phyloP scores from a whole-genome alignment of 495 filamentous ascomycete species.

The Aspergillus mulundensis region DNA sequence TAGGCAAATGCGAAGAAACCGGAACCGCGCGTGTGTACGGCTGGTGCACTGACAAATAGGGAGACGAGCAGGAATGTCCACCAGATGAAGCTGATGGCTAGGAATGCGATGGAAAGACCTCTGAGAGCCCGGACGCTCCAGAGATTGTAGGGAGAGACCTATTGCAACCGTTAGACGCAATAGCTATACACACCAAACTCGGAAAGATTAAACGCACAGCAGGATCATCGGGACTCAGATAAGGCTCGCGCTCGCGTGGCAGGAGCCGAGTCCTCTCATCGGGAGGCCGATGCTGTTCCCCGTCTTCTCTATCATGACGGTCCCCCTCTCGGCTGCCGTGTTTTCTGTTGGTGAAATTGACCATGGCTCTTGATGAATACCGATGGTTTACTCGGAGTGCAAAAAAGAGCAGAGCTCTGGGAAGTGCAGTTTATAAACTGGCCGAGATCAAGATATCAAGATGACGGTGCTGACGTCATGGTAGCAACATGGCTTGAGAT shows the following conservation, averaged over 20 bases:
- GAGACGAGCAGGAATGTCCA: constrained; percentile 84
- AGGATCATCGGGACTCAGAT: constrained; percentile 89
- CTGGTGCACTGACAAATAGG: constrained; percentile 82
- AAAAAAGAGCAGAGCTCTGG: neutral
- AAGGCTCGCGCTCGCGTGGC: constrained; percentile 55
- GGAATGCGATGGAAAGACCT: constrained; percentile 67
- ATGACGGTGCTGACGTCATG: constrained; percentile 11
- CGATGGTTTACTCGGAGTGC: neutral
- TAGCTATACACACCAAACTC: neutral
- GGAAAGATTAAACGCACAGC: constrained; percentile 51
- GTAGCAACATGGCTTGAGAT: neutral
- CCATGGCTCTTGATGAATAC: constrained; percentile 27
- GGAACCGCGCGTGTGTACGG: constrained; percentile 78
- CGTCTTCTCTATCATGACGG: constrained; percentile 13
- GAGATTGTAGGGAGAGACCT: constrained; percentile 95
- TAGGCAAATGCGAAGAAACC: constrained; percentile 88
- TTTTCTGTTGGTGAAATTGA: constrained; percentile 41
- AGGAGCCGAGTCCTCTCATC: constrained; percentile 76
- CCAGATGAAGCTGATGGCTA: constrained; percentile 76
- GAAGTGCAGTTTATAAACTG: neutral
- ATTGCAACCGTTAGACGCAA: neutral
- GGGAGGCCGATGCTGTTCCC: constrained; percentile 27
- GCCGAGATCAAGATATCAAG: neutral
- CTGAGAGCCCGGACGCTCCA: constrained; percentile 79
- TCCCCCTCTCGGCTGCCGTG: constrained; percentile 13